These are phyloP conservation scores for Komagataella mondaviorum DNA, from an alignment of 805 yeast species.

Conservation along the genomic window DNA sequence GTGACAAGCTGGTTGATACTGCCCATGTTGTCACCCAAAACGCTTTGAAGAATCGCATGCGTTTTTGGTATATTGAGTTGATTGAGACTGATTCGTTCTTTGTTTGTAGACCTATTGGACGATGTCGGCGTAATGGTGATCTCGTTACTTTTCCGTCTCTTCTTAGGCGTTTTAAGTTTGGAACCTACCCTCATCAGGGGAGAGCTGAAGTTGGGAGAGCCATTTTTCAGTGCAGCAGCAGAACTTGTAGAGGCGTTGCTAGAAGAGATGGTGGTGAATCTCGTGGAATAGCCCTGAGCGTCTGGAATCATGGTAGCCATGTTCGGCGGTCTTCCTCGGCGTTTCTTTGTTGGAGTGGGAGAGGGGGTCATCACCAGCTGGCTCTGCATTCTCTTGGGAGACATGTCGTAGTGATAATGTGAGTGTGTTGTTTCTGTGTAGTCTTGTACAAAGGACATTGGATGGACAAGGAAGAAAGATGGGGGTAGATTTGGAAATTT, in stretches of 20 bases:
- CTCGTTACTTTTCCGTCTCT: neutral
- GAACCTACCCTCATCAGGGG: conserved; percentile 10
- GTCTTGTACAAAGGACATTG: neutral
- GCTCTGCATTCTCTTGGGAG: neutral
- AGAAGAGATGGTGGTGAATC: conserved; percentile 1
- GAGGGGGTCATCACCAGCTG: neutral
- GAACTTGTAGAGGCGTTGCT: conserved; percentile 6
- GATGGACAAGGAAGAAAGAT: neutral
- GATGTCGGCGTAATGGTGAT: neutral
- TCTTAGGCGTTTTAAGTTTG: neutral
- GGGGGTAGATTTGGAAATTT: neutral
- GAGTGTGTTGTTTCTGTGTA: neutral
- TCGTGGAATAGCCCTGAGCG: neutral
- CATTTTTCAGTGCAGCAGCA: conserved; percentile 6
- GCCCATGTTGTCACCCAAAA: neutral
- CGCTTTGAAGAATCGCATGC: neutral
- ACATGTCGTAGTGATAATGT: neutral
- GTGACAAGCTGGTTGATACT: neutral
- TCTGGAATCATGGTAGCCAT: conserved; percentile 1
- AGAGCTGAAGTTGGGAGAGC: conserved; percentile 8
- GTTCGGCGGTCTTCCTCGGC: conserved; percentile 7
- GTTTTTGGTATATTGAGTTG: neutral
- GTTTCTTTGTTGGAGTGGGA: conserved; percentile 2
- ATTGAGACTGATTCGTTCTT: neutral
- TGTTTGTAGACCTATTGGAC: neutral